Evolutionary conservation across 257 asterid genomes (phyloP).

Genomic region (Gentiana straminea): DNA sequence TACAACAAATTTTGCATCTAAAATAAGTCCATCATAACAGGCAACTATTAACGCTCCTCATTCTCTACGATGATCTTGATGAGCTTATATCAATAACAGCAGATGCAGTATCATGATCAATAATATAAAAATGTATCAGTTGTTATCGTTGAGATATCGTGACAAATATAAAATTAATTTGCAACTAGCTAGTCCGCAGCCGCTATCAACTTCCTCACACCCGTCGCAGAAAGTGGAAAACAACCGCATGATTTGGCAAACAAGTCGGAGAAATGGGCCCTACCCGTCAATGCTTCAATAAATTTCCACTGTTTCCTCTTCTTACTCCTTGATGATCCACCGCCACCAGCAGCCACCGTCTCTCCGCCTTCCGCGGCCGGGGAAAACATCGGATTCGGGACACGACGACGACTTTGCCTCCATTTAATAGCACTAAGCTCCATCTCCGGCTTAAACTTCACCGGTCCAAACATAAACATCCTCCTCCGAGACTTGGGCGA

Average conservation of each 20-base stretch:
- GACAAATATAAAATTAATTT: too few relatives aligned
- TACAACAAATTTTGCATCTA: too few relatives aligned
- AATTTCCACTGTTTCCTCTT: constrained; percentile 9
- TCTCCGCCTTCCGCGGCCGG: constrained; percentile 15
- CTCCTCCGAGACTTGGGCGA: constrained; percentile 46
- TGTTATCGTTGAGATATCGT: too few relatives aligned
- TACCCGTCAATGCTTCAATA: constrained; percentile 20
- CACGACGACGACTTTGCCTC: constrained; percentile 31
- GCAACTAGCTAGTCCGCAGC: too few relatives aligned
- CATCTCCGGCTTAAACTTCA: constrained; percentile 75
- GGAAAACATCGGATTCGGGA: neutral
- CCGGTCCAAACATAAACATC: constrained; percentile 75
- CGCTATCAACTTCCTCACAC: constrained; percentile 8
- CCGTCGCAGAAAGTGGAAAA: too few relatives aligned
- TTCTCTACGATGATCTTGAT: too few relatives aligned
- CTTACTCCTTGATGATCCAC: constrained; percentile 2
- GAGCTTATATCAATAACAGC: too few relatives aligned
- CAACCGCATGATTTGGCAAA: constrained; percentile 43
- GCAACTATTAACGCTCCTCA: too few relatives aligned
- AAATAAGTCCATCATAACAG: too few relatives aligned
- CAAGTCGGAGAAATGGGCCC: constrained; percentile 19
- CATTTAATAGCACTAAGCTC: constrained; percentile 52
- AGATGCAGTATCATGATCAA: too few relatives aligned
- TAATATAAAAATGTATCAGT: too few relatives aligned
- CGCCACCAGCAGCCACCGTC: constrained; percentile 5